Evolutionary conservation across 2,329 filamentous ascomycete species (phyloP), one percentile per base, ranked within the genome.

Genomic region (Fusarium circinatum): DNA sequence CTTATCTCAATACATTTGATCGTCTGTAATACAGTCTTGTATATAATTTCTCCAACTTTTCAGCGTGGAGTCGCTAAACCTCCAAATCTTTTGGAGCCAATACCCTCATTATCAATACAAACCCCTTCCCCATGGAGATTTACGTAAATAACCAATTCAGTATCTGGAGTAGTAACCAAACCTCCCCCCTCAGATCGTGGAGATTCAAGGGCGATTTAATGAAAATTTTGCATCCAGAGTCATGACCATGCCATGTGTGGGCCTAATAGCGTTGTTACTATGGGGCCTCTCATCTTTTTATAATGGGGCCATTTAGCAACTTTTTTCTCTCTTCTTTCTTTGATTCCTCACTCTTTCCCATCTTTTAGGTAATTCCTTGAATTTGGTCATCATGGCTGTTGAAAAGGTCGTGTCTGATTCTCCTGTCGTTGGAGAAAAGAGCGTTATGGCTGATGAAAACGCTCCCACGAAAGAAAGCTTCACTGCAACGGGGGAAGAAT

Each of bases 41-140:
- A 51, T 8, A 13, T 4, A 14, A 3, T 22, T 49, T 65, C 30
- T 65, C 65, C 56, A 51, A 63, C 20, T 26, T 18, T 18, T n/a
- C 38, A 18, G 18, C 51, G 60, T 57, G 51, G 56, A 34, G 41
- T 38, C 26, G 20, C 17, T 24, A 44, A 62, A 55, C 42, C 59
- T 62, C 41, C 45, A 57, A 62, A 34, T 51, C 48, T 48, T 15
- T 55, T 49, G 30, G 65, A 60, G 51, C 32, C 24, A 28, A 62
- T 61, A 41, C 9, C 56, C 65, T 68, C 57, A 52, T 24, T 63
- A 34, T 39, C 32, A 45, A 47, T 24, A 60, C 8, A 26, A 24
- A n/a, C 15, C 5, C 22, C 24, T 73, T 71, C 70, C 70, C 70
- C 70, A 67, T 73, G 70, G 70, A 74, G 52, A 62, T 71, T 74